Percentiles rank a stretch among this genome's conserved stretches.
These are phyloP conservation scores for Globisporangium yorkense DNA, from an alignment of 352 stramenopile genomes.

Conservation along the genomic window DNA sequence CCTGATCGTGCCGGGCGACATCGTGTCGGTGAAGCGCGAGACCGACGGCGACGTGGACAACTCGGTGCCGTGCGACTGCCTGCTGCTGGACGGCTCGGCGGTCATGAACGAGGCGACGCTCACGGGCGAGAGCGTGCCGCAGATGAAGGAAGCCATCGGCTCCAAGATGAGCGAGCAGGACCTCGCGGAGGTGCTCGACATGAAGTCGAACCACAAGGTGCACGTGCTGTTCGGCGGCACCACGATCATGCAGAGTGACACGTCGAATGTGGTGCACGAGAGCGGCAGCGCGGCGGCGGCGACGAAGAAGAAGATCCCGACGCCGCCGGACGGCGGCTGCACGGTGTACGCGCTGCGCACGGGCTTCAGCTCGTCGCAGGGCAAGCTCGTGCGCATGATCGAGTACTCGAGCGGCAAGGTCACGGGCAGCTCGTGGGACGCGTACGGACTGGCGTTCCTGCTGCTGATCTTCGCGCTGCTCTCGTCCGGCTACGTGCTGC, in stretches of 20 bases:
- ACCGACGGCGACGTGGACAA: slow-evolving; percentile 78
- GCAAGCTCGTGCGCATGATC: slow-evolving; percentile 97
- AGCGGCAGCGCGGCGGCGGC: neutral
- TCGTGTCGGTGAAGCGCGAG: slow-evolving; percentile 90
- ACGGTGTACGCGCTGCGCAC: slow-evolving; percentile 95
- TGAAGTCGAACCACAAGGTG: slow-evolving; percentile 86
- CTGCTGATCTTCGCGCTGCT: slow-evolving; percentile 96
- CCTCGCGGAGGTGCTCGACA: slow-evolving; percentile 65
- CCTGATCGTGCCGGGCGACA: slow-evolving; percentile 89
- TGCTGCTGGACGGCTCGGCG: slow-evolving; percentile 92
- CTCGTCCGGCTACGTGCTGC: slow-evolving; percentile 93
- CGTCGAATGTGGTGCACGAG: slow-evolving; percentile 22
- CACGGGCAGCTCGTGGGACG: slow-evolving; percentile 93
- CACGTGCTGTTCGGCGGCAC: slow-evolving; percentile 93
- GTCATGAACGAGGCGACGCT: slow-evolving; percentile 99
- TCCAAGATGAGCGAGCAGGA: slow-evolving; percentile 73
- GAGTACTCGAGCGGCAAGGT: slow-evolving; percentile 97
- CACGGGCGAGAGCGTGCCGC: slow-evolving; percentile 97
- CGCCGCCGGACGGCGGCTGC: slow-evolving; percentile 88
- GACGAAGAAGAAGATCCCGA: slow-evolving; percentile 41
- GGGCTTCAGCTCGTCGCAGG: slow-evolving; percentile 97
- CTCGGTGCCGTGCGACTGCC: slow-evolving; percentile 92
- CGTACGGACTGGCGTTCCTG: slow-evolving; percentile 93
- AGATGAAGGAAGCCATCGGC: slow-evolving; percentile 95
- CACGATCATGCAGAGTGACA: slow-evolving; percentile 85